Evolutionary conservation across 345 rosid species (phyloP), one percentile per base, ranked within the genome.

Genomic region (Clarkia xantiana): DNA sequence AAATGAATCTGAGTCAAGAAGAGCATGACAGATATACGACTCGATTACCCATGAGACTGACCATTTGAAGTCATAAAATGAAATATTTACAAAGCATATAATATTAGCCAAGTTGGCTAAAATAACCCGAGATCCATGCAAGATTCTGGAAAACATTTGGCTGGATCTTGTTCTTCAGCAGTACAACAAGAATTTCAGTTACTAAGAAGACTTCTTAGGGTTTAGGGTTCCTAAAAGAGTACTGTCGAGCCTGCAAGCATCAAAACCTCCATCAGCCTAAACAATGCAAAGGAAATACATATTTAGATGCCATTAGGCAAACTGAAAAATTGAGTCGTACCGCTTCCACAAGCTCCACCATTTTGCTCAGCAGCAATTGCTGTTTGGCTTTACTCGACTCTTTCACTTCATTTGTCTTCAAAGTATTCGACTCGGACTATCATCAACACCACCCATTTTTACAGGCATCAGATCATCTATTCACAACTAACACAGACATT

Each of bases 351-450:
- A 82, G 57, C 69, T 80, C 85, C 67, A 76, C 86, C 17, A 76
- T 62, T 75, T 77, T 86, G 41, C 34, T 18, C 12, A 71, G 65
- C 60, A 81, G 52, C 39, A 62, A 67, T 47, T 71, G 72, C 55
- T 73, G 75, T 75, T 78, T 72, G 50, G 72, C 76, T 54, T 73
- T 83, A 54, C 73, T 75, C 11, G 78, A 71, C 62, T 87, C 86
- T 56, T 68, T 76, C 20, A 72, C 77, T 49, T 61, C 54, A 47
- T 66, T 76, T 55, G 70, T 66, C 76, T 73, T 75, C 40, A 61
- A 62, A 11, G 76, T 72, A 52, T 73, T 71, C 36, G 81, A 70
- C 68, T 84, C 96, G 55, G 74, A 87, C 98, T 91, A 54, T 19
- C 42, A 52, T 20, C 48, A 43, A 40, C 55, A 64, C 16, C 34